Evolutionary conservation across 1,284 basidiomycete genomes (phyloP).

Genomic region (Sanghuangporus weigelae): DNA sequence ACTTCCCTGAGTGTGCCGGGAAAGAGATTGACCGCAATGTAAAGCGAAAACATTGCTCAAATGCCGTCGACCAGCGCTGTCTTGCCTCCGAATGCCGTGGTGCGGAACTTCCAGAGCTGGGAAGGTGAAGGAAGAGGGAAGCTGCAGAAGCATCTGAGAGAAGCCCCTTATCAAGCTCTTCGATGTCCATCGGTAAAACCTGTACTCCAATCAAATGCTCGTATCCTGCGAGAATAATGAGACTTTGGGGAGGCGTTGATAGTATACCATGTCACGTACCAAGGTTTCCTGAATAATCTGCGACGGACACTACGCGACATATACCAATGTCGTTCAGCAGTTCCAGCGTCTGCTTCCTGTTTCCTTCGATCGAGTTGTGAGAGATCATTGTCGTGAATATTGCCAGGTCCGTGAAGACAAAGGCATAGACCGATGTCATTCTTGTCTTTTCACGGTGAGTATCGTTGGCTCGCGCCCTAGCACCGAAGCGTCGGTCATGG

Average conservation of each 20-base stretch:
- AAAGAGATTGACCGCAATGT: constrained; percentile 51
- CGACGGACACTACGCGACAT: constrained; percentile 13
- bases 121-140: constrained; percentile 11
- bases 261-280: constrained; percentile 9
- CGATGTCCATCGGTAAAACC: constrained; percentile 43
- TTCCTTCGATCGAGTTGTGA: not conserved
- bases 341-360: constrained; percentile 6
- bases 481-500: not conserved
- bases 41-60: constrained; percentile 45
- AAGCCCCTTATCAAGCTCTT: constrained; percentile 37
- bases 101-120: constrained; percentile 8
- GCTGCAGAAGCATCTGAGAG: constrained; percentile 35
- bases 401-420: constrained; percentile 51
- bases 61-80: constrained; percentile 41
- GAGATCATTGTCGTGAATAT: constrained; percentile 32
- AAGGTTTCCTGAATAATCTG: constrained; percentile 15
- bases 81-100: constrained; percentile 11
- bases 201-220: constrained; percentile 42
- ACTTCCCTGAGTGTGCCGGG: constrained; percentile 31
- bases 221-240: constrained; percentile 21
- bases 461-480: not conserved
- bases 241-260: not conserved
- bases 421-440: constrained; percentile 30
- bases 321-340: constrained; percentile 14
- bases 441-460: constrained; percentile 19